Evolutionary conservation across 352 stramenopile genomes (phyloP).

Genomic region (Aphanomyces cochlioides): DNA sequence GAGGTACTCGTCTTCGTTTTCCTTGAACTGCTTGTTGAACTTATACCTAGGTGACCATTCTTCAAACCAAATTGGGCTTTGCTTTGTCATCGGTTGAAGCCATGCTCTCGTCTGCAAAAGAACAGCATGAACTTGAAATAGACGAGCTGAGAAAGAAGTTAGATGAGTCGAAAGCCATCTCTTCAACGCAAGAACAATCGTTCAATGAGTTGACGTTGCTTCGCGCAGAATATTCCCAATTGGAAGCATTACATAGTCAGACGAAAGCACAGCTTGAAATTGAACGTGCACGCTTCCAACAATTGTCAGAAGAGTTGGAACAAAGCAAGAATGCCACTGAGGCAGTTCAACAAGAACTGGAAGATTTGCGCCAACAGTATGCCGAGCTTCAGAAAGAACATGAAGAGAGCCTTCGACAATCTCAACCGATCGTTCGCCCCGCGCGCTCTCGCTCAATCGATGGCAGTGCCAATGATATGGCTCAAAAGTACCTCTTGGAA

Average conservation of each 20-base stretch:
- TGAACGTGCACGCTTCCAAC: slow-evolving; percentile 40
- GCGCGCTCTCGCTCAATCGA: neutral
- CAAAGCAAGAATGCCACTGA: slow-evolving; percentile 21
- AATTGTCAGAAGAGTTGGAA: slow-evolving; percentile 49
- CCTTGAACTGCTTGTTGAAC: no score
- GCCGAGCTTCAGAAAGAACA: slow-evolving; percentile 18
- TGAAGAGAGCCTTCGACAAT: slow-evolving; percentile 30
- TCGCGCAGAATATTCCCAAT: slow-evolving; percentile 49
- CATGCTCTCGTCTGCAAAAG: slow-evolving; percentile 24
- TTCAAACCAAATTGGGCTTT: slow-evolving; percentile 10
- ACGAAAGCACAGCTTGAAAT: slow-evolving; percentile 43
- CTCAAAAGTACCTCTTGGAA: slow-evolving; percentile 86
- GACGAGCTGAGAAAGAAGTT: neutral
- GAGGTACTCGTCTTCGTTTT: neutral
- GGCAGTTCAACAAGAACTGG: slow-evolving; percentile 13
- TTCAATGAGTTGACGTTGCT: slow-evolving; percentile 43
- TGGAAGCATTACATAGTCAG: slow-evolving; percentile 49
- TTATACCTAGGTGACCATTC: neutral
- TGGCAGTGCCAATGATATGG: slow-evolving; percentile 52
- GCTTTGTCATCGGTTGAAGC: slow-evolving; percentile 25
- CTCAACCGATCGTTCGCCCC: neutral
- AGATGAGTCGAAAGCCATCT: neutral
- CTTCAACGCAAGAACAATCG: slow-evolving; percentile 13
- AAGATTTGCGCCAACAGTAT: slow-evolving; percentile 19
- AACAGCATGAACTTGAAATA: slow-evolving; percentile 14